phyloP scores from a whole-genome alignment of 75 land plant species.

The Cunninghamia lanceolata region DNA sequence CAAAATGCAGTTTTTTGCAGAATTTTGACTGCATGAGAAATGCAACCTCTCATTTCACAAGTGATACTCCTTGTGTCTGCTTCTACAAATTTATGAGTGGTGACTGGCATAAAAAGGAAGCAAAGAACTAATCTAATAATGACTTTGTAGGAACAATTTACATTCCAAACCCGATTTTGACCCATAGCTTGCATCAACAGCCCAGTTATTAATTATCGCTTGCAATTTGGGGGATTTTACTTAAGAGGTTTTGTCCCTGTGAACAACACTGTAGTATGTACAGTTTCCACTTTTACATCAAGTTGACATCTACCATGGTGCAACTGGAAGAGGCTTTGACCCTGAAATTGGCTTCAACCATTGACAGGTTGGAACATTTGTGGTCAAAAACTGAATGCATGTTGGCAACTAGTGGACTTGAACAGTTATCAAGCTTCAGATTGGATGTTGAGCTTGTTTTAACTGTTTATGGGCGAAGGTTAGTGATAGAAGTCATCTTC shows the following conservation, averaged over 20 bases:
- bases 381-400: too few species aligned
- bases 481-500: too few species aligned
- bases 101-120: not conserved
- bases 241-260: too few species aligned
- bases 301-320: not conserved
- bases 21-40: not conserved
- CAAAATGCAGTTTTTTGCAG: not conserved
- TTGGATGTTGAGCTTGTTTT: too few species aligned
- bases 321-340: not conserved
- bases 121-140: not conserved
- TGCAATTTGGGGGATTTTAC: not conserved
- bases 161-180: not conserved
- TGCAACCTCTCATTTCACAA: not conserved
- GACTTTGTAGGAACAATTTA: too few species aligned
- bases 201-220: not conserved
- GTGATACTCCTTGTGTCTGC: not conserved
- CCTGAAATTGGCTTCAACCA: not conserved
- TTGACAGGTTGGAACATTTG: too few species aligned
- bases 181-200: not conserved
- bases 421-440: too few species aligned
- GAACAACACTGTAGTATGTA: too few species aligned
- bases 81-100: not conserved
- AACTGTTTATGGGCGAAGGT: too few species aligned
- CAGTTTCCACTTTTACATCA: too few species aligned
- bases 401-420: too few species aligned